These are phyloP conservation scores for Fusarium protoensiforme DNA, from an alignment of 2,329 filamentous ascomycete species.

Conservation along the genomic window DNA sequence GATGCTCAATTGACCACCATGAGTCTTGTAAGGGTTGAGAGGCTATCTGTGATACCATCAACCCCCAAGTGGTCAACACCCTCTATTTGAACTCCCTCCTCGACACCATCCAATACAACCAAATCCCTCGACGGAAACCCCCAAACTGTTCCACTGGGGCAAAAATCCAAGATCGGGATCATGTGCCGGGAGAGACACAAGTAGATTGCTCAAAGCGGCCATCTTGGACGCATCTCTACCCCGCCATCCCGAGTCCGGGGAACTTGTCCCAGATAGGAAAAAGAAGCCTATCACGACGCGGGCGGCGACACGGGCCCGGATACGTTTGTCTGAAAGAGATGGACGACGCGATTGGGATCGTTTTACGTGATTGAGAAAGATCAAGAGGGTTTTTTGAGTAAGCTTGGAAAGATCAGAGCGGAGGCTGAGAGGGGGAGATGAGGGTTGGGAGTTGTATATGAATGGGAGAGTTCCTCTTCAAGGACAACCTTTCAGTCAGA, in stretches of 20 bases:
- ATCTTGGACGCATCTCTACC: constrained; percentile 11
- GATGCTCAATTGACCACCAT: constrained; percentile 1
- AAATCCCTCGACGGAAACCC: neutral
- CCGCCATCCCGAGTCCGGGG: constrained; percentile 14
- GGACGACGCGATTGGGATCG: neutral
- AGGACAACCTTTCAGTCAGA: neutral
- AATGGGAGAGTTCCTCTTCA: constrained; percentile 10
- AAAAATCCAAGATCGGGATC: neutral
- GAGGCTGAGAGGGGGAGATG: neutral
- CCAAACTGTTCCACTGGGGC: neutral
- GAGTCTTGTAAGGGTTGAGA: neutral
- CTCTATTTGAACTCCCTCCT: constrained; percentile 9
- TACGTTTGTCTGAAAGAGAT: constrained; percentile 26
- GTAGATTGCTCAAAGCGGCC: constrained; percentile 24
- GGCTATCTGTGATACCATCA: neutral
- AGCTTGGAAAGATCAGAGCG: neutral
- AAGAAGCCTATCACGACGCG: constrained; percentile 22
- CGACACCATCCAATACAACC: neutral
- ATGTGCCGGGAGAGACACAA: constrained; percentile 14
- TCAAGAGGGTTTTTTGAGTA: neutral
- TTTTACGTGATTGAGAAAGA: neutral
- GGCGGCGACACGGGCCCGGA: neutral
- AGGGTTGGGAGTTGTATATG: constrained; percentile 17
- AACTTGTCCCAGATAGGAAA: constrained; percentile 35
- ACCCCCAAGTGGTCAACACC: neutral